Percentiles rank a stretch among this genome's conserved stretches.
Evolutionary conservation across 371 early-diverging fungal genomes (phyloP).

Genomic region (Rhizopus delemar): DNA sequence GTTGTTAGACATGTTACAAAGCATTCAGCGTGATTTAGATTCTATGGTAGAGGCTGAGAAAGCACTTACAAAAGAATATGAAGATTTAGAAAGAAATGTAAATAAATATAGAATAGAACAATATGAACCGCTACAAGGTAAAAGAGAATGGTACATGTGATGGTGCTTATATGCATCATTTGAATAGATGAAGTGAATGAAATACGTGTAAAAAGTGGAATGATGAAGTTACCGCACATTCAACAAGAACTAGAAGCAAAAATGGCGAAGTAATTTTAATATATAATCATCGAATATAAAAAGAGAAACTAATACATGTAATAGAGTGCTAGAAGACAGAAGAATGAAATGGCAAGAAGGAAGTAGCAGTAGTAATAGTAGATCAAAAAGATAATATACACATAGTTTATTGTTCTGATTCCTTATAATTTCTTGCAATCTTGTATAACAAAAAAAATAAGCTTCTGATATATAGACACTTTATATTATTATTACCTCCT

Average conservation of each 20-base stretch:
- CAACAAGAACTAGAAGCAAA: conserved; percentile 50
- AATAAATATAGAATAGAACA: conserved; percentile 28
- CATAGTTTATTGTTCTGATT: not conserved
- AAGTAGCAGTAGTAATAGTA: not conserved
- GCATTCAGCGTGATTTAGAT: conserved; percentile 45
- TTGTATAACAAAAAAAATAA: not conserved
- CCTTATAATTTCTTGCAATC: conserved; percentile 2
- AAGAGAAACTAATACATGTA: not conserved
- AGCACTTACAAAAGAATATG: conserved; percentile 35
- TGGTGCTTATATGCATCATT: not conserved
- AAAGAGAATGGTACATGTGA: conserved; percentile 4
- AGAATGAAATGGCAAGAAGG: conserved; percentile 48
- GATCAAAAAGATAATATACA: conserved; percentile 5
- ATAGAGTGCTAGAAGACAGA: conserved; percentile 42
- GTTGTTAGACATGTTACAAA: conserved; percentile 46
- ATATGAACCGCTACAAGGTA: conserved; percentile 54
- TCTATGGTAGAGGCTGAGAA: conserved; percentile 38
- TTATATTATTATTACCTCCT: conserved; percentile 41
- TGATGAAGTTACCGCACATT: conserved; percentile 42
- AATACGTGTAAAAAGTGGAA: conserved; percentile 32
- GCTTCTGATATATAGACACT: not conserved
- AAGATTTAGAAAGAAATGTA: conserved; percentile 35
- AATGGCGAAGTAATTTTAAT: conserved; percentile 37
- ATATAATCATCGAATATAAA: not conserved
- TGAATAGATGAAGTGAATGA: conserved; percentile 44